Percentiles rank a stretch among this genome's conserved stretches.
Conservation (phyloP, 345 rosid genomes). For the Raphanus sativus region DNA sequence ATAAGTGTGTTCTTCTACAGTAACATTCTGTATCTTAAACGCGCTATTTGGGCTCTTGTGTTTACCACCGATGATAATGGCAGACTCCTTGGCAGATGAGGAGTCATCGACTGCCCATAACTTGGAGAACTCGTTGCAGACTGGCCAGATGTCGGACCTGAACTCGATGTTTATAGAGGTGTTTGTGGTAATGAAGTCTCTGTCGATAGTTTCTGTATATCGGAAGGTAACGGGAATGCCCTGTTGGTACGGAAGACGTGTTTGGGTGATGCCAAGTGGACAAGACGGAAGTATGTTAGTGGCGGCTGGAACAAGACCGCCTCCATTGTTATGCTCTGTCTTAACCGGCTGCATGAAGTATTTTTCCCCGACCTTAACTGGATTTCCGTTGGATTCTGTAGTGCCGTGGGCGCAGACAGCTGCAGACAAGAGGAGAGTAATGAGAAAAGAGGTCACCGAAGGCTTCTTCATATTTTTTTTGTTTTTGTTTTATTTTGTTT, state of each 20-base stretch:
- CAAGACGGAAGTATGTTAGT: not conserved
- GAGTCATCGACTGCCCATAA: not conserved
- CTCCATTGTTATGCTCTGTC: not conserved
- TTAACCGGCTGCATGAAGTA: not conserved
- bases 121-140: not conserved
- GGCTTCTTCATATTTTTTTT: not conserved
- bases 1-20: not conserved
- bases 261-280: not conserved
- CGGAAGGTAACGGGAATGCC: not conserved
- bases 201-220: not conserved
- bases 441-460: not conserved
- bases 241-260: not conserved
- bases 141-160: not conserved
- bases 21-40: not conserved
- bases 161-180: not conserved
- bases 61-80: not conserved
- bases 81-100: not conserved
- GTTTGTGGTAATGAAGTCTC: not conserved
- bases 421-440: constrained; percentile 2
- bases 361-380: not conserved
- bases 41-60: not conserved
- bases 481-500: not conserved
- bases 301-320: not conserved
- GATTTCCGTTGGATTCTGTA: not conserved
- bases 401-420: not conserved